phyloP scores from a whole-genome alignment of 1,284 basidiomycete genomes.

The Apiotrichum siamense region DNA sequence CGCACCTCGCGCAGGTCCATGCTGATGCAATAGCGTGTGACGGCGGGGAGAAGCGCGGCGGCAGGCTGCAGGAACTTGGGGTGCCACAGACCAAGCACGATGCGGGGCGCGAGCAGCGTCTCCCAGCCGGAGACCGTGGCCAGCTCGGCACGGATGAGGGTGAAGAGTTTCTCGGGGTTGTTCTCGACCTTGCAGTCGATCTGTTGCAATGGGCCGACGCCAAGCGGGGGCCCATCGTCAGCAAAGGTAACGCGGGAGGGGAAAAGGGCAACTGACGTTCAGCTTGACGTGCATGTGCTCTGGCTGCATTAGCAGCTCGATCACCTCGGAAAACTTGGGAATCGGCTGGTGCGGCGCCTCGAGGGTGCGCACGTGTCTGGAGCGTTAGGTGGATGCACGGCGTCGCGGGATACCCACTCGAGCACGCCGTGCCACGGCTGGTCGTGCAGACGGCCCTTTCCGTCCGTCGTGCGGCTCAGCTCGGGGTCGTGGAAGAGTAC shows the following conservation, averaged over 20 bases:
- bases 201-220: slow-evolving; percentile 30
- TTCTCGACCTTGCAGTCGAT: slow-evolving; percentile 72
- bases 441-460: slow-evolving; percentile 51
- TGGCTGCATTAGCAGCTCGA: slow-evolving; percentile 68
- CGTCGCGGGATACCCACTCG: slow-evolving; percentile 31
- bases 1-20: slow-evolving; percentile 58
- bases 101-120: slow-evolving; percentile 74
- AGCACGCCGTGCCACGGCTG: slow-evolving; percentile 48
- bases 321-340: slow-evolving; percentile 76
- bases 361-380: slow-evolving; percentile 64
- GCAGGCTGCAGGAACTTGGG: slow-evolving; percentile 80
- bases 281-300: slow-evolving; percentile 65
- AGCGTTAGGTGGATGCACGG: background rate
- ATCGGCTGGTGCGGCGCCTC: slow-evolving; percentile 78
- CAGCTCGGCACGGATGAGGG: slow-evolving; percentile 72
- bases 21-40: slow-evolving; percentile 81
- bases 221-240: slow-evolving; percentile 72
- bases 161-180: slow-evolving; percentile 78
- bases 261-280: slow-evolving; percentile 69
- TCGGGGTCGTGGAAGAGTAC: slow-evolving; percentile 93
- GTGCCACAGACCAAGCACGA: slow-evolving; percentile 65
- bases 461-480: slow-evolving; percentile 54
- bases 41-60: slow-evolving; percentile 68
- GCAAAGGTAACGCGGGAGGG: slow-evolving; percentile 59
- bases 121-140: slow-evolving; percentile 68